These are phyloP conservation scores for Spizellomyces sp. DNA, from an alignment of 192 early-diverging fungal genomes.

Conservation along the genomic window DNA sequence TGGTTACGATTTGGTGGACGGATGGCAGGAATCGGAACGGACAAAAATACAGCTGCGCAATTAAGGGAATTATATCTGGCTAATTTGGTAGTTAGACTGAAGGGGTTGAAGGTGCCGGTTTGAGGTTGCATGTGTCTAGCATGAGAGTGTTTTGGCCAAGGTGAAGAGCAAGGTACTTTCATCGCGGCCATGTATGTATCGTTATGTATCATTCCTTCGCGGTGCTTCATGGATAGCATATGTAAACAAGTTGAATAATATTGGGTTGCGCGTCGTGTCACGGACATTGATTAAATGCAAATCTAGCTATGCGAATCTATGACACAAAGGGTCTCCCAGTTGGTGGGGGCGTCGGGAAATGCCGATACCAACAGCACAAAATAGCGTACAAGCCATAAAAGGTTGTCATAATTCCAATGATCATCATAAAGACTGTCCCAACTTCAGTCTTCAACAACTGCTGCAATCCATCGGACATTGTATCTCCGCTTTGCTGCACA, in stretches of 20 bases:
- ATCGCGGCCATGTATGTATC: too few relatives aligned
- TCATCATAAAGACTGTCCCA: conserved; percentile 18
- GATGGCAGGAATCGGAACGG: conserved; percentile 13
- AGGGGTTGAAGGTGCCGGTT: conserved; percentile 12
- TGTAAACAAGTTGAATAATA: too few relatives aligned
- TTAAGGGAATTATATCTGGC: conserved; percentile 7
- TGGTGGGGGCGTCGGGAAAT: conserved; percentile 33
- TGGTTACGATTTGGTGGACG: conserved; percentile 25
- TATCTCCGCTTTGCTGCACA: conserved; percentile 13
- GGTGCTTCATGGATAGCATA: too few relatives aligned
- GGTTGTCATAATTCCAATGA: conserved; percentile 8
- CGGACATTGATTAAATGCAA: too few relatives aligned
- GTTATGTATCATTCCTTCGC: too few relatives aligned
- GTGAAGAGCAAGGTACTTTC: too few relatives aligned
- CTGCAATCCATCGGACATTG: conserved; percentile 12
- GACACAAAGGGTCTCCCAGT: conserved; percentile 8
- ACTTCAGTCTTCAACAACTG: background rate
- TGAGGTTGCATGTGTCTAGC: too few relatives aligned
- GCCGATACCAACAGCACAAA: conserved; percentile 10
- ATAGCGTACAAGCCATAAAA: conserved; percentile 15
- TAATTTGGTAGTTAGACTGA: conserved; percentile 24
- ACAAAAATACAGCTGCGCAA: conserved; percentile 4
- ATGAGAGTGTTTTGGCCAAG: too few relatives aligned
- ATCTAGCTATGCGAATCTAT: too few relatives aligned
- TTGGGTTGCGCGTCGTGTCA: too few relatives aligned